These are phyloP conservation scores for Polyporus arcularius DNA, from an alignment of 768 basidiomycete species.

Conservation along the genomic window DNA sequence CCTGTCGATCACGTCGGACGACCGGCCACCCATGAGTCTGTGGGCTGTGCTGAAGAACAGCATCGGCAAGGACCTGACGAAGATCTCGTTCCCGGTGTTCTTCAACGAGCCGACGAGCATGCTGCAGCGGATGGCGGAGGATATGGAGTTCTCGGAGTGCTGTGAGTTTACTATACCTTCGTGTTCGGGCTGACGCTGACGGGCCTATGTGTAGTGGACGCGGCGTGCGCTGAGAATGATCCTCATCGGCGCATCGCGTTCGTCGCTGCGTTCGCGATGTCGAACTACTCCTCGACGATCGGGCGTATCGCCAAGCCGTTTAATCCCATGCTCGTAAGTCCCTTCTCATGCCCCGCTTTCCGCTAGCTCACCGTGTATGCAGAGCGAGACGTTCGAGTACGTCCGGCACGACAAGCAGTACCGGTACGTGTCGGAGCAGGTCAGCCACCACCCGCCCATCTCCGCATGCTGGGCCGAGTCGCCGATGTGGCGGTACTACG, in stretches of 20 bases:
- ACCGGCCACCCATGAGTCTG: conserved; percentile 85
- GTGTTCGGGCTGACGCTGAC: neutral
- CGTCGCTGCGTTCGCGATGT: conserved; percentile 97
- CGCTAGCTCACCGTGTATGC: neutral
- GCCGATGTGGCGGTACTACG: conserved; percentile 87
- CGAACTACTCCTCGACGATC: conserved; percentile 95
- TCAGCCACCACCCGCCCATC: conserved; percentile 96
- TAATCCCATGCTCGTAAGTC: conserved; percentile 87
- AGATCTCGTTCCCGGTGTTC: conserved; percentile 92
- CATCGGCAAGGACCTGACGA: conserved; percentile 96
- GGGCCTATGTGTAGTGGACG: conserved; percentile 59
- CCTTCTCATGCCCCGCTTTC: neutral
- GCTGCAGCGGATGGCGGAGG: conserved; percentile 97
- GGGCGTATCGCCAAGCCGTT: conserved; percentile 97
- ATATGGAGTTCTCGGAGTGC: conserved; percentile 97
- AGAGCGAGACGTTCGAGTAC: conserved; percentile 96
- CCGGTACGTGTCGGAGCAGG: conserved; percentile 94
- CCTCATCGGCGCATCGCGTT: conserved; percentile 84
- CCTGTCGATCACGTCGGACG: conserved; percentile 68
- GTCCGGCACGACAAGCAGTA: conserved; percentile 86
- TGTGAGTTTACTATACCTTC: conserved; percentile 47
- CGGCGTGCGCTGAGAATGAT: conserved; percentile 75
- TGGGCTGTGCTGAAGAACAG: conserved; percentile 95
- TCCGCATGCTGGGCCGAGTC: conserved; percentile 96
- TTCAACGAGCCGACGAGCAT: conserved; percentile 96